These are phyloP conservation scores for Sclerotinia subarctica DNA, from an alignment of 2,329 filamentous ascomycete genomes.

Conservation along the genomic window DNA sequence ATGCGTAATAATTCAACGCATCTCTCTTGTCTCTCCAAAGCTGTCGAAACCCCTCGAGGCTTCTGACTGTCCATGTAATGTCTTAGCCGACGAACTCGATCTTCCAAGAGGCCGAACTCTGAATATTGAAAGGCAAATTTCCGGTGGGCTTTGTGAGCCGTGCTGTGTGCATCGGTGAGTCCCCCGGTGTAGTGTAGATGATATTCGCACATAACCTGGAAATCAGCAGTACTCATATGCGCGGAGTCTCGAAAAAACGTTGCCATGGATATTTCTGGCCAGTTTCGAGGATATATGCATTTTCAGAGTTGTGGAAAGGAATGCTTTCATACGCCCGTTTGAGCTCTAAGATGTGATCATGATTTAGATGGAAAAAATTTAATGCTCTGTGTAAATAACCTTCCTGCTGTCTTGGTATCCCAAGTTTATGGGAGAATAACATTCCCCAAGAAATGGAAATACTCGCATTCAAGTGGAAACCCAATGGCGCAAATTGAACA, in stretches of 20 bases:
- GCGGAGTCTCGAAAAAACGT: no score
- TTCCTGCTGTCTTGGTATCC: no score
- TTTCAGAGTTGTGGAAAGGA: not conserved
- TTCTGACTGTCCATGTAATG: not conserved
- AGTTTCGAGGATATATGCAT: accelerated
- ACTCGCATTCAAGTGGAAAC: not conserved
- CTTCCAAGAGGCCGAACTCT: not conserved
- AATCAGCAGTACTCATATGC: no score
- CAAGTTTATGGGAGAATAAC: not conserved
- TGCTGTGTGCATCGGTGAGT: no score
- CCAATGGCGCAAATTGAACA: no score
- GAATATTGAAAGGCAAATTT: not conserved
- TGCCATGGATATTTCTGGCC: no score
- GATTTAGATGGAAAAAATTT: no score
- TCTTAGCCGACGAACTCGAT: not conserved
- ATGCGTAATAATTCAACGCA: not conserved
- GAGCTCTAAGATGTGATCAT: no score
- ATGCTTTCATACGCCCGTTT: not conserved
- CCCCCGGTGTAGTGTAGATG: no score
- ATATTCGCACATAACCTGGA: no score
- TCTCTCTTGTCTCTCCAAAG: not conserved
- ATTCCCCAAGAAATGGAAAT: not conserved
- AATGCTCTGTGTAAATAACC: no score
- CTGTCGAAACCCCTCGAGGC: not conserved
- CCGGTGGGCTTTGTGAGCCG: no score